These are phyloP conservation scores for Neopestalotiopsis clavispora DNA, from an alignment of 2,329 filamentous ascomycete genomes.

Conservation along the genomic window DNA sequence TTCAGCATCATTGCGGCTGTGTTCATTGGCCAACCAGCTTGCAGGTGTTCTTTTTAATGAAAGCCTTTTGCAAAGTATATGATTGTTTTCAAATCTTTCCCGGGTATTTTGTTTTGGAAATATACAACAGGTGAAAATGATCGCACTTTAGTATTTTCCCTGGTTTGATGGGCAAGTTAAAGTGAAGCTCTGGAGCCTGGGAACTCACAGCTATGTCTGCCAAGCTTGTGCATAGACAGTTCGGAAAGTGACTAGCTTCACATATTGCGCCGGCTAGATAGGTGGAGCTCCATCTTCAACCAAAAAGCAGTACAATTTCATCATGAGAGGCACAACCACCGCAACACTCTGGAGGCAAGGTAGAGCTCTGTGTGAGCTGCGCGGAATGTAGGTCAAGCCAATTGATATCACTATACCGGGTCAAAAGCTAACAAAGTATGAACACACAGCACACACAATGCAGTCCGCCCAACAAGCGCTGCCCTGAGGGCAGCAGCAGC, in stretches of 20 bases:
- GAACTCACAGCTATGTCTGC: not conserved
- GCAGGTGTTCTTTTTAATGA: too few relatives aligned
- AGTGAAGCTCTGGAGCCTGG: not conserved
- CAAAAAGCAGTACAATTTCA: not conserved
- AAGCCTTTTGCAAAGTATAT: too few relatives aligned
- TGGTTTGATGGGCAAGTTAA: not conserved
- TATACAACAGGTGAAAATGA: too few relatives aligned
- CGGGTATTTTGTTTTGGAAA: too few relatives aligned
- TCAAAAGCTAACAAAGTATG: not conserved
- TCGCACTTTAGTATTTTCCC: not conserved
- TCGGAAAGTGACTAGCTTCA: not conserved
- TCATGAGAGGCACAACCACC: slow-evolving; percentile 12
- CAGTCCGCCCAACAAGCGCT: slow-evolving; percentile 8
- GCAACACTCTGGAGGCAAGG: not conserved
- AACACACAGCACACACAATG: slow-evolving; percentile 14
- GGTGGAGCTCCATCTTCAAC: not conserved
- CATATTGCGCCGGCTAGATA: not conserved
- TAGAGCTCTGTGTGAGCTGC: slow-evolving; percentile 14
- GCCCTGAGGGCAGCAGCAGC: slow-evolving; percentile 1
- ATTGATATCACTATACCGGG: not conserved
- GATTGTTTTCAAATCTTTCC: too few relatives aligned
- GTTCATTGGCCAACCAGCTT: too few relatives aligned
- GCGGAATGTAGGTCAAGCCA: slow-evolving; percentile 13
- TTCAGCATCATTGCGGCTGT: too few relatives aligned
- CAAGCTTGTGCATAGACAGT: not conserved